Evolutionary conservation across 2,329 filamentous ascomycete species (phyloP).

Genomic region (Pseudogymnoascus sp.): DNA sequence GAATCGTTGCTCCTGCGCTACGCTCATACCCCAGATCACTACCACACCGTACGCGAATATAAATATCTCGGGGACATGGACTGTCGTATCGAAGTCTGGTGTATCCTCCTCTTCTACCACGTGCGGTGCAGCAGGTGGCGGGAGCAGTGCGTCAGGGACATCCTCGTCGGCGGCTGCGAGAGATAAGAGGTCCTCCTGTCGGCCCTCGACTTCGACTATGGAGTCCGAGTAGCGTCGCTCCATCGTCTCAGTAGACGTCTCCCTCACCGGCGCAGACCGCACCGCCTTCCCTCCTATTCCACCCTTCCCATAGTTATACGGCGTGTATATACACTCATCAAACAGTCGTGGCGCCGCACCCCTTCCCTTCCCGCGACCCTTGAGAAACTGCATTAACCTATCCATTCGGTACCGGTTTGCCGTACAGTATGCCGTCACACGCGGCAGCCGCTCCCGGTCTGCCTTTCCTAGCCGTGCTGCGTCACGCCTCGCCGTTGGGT

Average conservation of each 20-base stretch:
- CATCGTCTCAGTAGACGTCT: conserved; percentile 35
- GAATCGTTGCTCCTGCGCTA: conserved; percentile 82
- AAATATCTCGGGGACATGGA: conserved; percentile 91
- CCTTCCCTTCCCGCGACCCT: conserved; percentile 68
- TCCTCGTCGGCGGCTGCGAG: conserved; percentile 34
- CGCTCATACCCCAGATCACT: conserved; percentile 96
- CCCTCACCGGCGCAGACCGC: conserved; percentile 25
- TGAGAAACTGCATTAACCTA: conserved; percentile 80
- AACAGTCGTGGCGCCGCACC: conserved; percentile 85
- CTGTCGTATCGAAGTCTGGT: conserved; percentile 73
- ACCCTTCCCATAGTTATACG: conserved; percentile 64
- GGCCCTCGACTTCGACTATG: conserved; percentile 57
- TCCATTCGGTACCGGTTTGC: conserved; percentile 89
- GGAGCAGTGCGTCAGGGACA: conserved; percentile 16
- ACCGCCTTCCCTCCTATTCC: background rate
- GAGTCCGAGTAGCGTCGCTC: conserved; percentile 72
- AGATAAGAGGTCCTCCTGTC: conserved; percentile 56
- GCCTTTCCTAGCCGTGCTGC: conserved; percentile 89
- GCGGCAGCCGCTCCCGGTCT: conserved; percentile 75
- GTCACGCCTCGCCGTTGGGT: conserved; percentile 85
- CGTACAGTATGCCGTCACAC: conserved; percentile 95
- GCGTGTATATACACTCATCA: conserved; percentile 95
- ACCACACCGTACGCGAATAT: conserved; percentile 96
- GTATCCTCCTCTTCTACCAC: conserved; percentile 34
- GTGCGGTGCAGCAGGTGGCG: background rate